Conservation (phyloP, 768 basidiomycete species). For the Boletus rufocinnamomeus region DNA sequence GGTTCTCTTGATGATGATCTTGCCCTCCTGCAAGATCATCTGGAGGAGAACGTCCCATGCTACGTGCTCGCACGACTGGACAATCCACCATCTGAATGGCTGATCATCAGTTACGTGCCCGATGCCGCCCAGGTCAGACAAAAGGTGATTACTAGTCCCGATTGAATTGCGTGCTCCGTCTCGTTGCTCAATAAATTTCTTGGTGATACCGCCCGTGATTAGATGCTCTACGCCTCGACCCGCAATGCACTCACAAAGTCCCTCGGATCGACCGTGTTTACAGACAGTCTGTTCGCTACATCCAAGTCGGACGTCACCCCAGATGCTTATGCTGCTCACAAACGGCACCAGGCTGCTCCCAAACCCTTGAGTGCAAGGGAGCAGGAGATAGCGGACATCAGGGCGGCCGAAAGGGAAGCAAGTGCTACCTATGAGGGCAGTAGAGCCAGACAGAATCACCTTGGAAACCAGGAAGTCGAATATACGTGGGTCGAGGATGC, state of each 20-base stretch:
- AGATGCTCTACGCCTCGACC: constrained; percentile 92
- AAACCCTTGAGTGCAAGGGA: constrained; percentile 83
- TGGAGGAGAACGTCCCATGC: constrained; percentile 66
- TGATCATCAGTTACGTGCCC: constrained; percentile 78
- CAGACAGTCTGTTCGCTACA: constrained; percentile 78
- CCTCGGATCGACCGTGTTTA: constrained; percentile 74
- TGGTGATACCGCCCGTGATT: not conserved
- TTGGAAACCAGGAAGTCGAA: constrained; percentile 57
- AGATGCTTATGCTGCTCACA: constrained; percentile 73
- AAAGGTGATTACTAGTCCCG: constrained; percentile 53
- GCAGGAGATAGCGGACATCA: constrained; percentile 76
- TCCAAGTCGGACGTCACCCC: constrained; percentile 65
- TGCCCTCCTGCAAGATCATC: constrained; percentile 51
- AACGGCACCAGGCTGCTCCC: constrained; percentile 69
- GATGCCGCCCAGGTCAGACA: constrained; percentile 78
- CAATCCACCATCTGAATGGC: constrained; percentile 63
- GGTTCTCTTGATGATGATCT: constrained; percentile 67
- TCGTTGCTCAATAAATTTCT: not conserved
- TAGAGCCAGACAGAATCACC: constrained; percentile 52
- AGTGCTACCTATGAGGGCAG: constrained; percentile 59
- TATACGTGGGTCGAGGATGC: constrained; percentile 69
- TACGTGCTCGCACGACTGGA: constrained; percentile 74
- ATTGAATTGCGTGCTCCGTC: not conserved
- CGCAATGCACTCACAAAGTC: constrained; percentile 66
- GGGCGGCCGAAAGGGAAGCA: constrained; percentile 69